Evolutionary conservation across 495 filamentous ascomycete species (phyloP).

Genomic region (Penicillium canescens): DNA sequence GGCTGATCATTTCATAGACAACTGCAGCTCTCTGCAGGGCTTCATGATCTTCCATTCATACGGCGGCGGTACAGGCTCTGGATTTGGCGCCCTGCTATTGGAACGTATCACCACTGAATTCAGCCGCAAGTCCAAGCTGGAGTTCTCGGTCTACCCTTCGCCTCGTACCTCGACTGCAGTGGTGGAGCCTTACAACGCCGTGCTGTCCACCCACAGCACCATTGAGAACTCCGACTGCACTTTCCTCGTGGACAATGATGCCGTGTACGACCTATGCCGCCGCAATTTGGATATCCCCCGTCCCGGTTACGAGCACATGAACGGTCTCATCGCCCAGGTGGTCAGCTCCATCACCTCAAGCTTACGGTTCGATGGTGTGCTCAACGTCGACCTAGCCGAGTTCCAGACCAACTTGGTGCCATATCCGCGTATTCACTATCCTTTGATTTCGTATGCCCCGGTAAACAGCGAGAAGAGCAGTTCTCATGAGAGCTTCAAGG

Average conservation of each 20-base stretch:
- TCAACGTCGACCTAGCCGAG: constrained; percentile 91
- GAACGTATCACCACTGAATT: constrained; percentile 88
- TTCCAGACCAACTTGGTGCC: constrained; percentile 96
- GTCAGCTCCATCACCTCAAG: constrained; percentile 91
- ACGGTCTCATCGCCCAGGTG: constrained; percentile 87
- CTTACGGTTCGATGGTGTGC: constrained; percentile 84
- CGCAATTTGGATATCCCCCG: constrained; percentile 86
- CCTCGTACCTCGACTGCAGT: constrained; percentile 84
- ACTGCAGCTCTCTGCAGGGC: constrained; percentile 86
- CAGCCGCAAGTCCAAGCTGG: constrained; percentile 93
- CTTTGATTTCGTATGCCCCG: constrained; percentile 84
- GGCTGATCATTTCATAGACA: constrained; percentile 55
- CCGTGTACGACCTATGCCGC: constrained; percentile 90
- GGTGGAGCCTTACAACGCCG: constrained; percentile 92
- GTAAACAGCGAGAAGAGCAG: constrained; percentile 81
- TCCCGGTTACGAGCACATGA: constrained; percentile 83
- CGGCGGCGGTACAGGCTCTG: constrained; percentile 88
- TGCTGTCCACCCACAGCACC: constrained; percentile 88
- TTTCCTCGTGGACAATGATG: constrained; percentile 91
- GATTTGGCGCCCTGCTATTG: constrained; percentile 83
- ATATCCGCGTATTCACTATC: constrained; percentile 90
- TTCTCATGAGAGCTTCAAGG: constrained; percentile 89
- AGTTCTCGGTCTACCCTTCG: constrained; percentile 87
- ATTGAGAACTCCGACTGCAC: constrained; percentile 94
- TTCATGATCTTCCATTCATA: constrained; percentile 96